Base-by-base conservation (phyloP, 2,329 filamentous ascomycete genomes). In the Neonectria sp. region DNA sequence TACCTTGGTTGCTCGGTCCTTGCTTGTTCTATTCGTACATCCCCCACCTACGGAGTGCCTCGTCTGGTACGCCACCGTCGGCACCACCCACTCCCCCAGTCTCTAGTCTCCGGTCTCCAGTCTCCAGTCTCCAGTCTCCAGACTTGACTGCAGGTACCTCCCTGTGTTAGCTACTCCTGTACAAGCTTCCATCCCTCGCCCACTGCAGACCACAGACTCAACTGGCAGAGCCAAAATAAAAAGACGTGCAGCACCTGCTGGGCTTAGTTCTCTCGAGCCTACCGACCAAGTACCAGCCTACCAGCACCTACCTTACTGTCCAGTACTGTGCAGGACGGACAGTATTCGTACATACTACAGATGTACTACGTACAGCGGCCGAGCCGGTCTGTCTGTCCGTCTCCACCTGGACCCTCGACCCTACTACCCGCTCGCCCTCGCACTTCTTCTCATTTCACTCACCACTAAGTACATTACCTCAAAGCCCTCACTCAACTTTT, bases 401-500 rank as follows among this genome's bases (percentile, higher is more conserved):
- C 48, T 24, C 48, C 52, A 65, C 63, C 63, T 31, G 40, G 49
- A 48, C 49, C 51, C 60, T 62, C 60, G 60, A 62, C 60, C 58
- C 58, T 61, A 45, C 40, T 45, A 61, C 60, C 60, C 53, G 45
- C 60, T 55, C 60, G 60, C 60, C 60, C 35, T 65, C 57, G 53
- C 57, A 60, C 57, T 56, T 60, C 51, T 40, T 53, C 61, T 59
- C 63, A 65, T 65, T 65, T 65, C 53, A 57, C 63, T 61, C 55
- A 65, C 52, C 57, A 65, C 63, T 60, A 64, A 59, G 61, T 53
- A 52, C 61, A 64, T 64, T 64, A 51, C 63, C 63, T 79, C 72
- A 69, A 73, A 76, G 70, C 74, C 74, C 74, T 76, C 72, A 73
- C 63, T 69, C 71, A 69, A 69, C 67, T 69, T 67, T 73, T 71